Evolutionary conservation across 2,329 filamentous ascomycete species (phyloP).

Genomic region (Coniochaeta hoffmannii): DNA sequence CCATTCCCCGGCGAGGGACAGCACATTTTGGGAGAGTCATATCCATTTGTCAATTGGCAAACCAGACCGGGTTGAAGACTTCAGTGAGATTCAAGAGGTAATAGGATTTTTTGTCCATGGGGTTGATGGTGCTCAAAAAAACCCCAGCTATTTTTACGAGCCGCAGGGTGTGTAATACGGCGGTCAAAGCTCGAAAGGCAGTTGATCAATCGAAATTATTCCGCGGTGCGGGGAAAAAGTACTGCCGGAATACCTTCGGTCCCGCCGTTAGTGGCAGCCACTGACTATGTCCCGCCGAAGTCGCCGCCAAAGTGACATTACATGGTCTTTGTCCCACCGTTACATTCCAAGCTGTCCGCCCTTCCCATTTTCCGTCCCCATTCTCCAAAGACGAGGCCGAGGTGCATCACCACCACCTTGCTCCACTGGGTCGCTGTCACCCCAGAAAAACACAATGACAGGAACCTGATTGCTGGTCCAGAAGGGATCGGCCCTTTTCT

Average conservation of each 20-base stretch:
- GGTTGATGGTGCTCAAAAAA: no score
- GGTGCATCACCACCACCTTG: background rate
- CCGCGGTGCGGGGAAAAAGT: background rate
- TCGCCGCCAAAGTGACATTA: background rate
- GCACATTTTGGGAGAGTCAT: no score
- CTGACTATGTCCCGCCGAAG: background rate
- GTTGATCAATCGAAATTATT: background rate
- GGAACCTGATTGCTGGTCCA: background rate
- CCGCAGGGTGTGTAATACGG: no score
- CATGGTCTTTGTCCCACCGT: background rate
- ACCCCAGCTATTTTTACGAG: no score
- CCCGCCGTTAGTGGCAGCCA: background rate
- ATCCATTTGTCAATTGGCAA: no score
- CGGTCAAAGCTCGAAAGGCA: background rate
- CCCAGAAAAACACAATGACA: background rate
- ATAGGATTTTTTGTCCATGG: no score
- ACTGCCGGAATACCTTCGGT: background rate
- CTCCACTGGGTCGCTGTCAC: background rate
- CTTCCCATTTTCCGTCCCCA: background rate
- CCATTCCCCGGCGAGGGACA: no score
- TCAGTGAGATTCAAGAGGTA: no score
- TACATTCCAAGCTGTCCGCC: no score
- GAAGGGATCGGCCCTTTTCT: conserved; percentile 7
- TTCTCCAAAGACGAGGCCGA: background rate
- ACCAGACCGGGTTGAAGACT: no score